Evolutionary conservation across 2,329 filamentous ascomycete genomes (phyloP), one percentile per base, ranked within the genome.

Genomic region (Fusarium illudens): DNA sequence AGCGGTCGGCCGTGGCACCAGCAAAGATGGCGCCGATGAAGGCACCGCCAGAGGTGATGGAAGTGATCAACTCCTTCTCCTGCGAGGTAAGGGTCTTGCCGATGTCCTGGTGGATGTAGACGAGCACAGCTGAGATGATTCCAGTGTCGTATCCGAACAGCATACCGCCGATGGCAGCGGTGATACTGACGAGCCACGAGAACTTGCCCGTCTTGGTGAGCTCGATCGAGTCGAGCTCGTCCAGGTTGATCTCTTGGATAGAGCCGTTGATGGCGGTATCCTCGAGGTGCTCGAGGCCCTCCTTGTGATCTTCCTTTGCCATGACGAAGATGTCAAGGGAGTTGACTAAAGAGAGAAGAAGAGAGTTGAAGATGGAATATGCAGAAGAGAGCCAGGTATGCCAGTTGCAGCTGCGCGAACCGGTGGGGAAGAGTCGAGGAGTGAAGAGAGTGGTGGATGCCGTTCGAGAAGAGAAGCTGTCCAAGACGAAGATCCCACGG

Each of bases 1-100:
- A 75, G 4, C 65, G 64, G 46, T 75, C 73, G 2, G 73, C 74
- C 4, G 71, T 67, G 0, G 65, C 51, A 25, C 73, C 74, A 12
- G 73, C 73, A 27, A 75, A 68, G n/a, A 75, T 68, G 27, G 73
- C 73, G 9, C 73, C 73, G 7, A 75, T 55, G 8, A 75, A 71
- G 15, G 73, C 73, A 37, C 73, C 73, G 1, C 80, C 84, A 7
- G 81, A 84, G 19, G 81, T 84, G 17, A 86, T 78, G 0, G 84
- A 85, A 1, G 84, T 86, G 33, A 86, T 80, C 27, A 86, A 75
- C 65, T 86, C 83, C 64, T 84, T 81, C 62, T 86, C 83, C 4
- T 76, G 78, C 5, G 80, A 78, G 25, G 67, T 76, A 5, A 84
- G 73, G 8, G 75, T 75, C 30, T 79, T 75, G 27, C 79, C 78